Evolutionary conservation across 164 flowering plant species (phyloP).

Genomic region (Aristolochia contorta): DNA sequence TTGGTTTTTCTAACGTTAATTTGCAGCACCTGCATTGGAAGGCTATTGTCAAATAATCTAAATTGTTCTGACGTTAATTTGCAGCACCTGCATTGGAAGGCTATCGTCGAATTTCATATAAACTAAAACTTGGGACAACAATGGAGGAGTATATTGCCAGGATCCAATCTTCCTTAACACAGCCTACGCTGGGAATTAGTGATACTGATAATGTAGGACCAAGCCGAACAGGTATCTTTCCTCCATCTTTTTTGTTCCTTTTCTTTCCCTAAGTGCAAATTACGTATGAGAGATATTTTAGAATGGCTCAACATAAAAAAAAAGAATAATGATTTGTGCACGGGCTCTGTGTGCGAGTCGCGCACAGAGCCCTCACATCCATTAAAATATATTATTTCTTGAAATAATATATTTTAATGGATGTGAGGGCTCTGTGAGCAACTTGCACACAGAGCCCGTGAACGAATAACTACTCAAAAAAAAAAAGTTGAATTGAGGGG

Average conservation of each 20-base stretch:
- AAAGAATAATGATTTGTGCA: too few relatives aligned
- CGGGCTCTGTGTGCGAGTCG: too few relatives aligned
- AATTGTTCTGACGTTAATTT: constrained; percentile 9
- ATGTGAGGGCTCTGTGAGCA: too few relatives aligned
- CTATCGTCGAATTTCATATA: constrained; percentile 60
- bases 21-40: constrained; percentile 61
- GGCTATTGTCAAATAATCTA: constrained; percentile 49
- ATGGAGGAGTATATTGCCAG: constrained; percentile 42
- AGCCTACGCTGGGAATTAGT: constrained; percentile 23
- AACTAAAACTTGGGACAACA: constrained; percentile 63
- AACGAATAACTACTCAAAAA: too few relatives aligned
- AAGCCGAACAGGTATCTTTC: constrained; percentile 48
- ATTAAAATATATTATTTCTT: too few relatives aligned
- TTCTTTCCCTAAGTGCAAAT: too few relatives aligned
- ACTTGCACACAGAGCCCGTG: too few relatives aligned
- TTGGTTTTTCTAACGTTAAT: constrained; percentile 5
- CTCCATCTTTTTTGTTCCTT: not conserved
- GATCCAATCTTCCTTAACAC: constrained; percentile 16
- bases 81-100: constrained; percentile 64
- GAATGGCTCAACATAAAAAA: too few relatives aligned
- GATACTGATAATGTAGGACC: constrained; percentile 44
- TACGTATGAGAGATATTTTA: too few relatives aligned
- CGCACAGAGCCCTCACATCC: too few relatives aligned
- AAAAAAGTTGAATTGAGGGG: too few relatives aligned
- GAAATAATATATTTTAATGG: too few relatives aligned